Percentiles rank a stretch among this genome's conserved stretches.
Conservation (phyloP, 768 basidiomycete species). For the Russula lepida region DNA sequence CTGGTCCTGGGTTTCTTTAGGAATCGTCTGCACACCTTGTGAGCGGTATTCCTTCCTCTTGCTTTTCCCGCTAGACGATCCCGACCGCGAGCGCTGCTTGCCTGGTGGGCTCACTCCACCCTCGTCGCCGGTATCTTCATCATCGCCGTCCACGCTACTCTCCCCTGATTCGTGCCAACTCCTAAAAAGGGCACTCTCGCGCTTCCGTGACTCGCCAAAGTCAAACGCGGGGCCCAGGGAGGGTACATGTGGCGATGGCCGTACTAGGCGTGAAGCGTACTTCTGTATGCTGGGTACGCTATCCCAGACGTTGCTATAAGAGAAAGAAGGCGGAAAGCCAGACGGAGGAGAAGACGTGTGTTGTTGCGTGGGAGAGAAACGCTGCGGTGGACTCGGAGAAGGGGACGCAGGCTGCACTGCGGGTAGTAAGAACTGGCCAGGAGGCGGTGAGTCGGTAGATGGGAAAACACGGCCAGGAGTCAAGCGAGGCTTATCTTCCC, state of each 20-base stretch:
- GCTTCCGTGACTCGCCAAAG: constrained; percentile 29
- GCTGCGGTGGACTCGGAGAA: constrained; percentile 23
- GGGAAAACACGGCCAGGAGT: constrained; percentile 65
- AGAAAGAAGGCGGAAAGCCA: constrained; percentile 50
- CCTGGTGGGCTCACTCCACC: constrained; percentile 27
- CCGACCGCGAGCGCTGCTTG: constrained; percentile 24
- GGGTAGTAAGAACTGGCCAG: constrained; percentile 19
- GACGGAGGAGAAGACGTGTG: constrained; percentile 28
- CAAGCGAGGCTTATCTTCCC: constrained; percentile 73
- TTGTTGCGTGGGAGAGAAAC: constrained; percentile 12
- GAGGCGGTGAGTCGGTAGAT: constrained; percentile 21
- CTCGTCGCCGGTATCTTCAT: constrained; percentile 45
- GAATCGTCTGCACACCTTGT: constrained; percentile 63
- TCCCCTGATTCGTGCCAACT: constrained; percentile 52
- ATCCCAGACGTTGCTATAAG: constrained; percentile 83
- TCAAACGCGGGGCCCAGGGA: constrained; percentile 45
- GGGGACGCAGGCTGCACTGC: neutral
- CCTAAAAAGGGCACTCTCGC: constrained; percentile 30
- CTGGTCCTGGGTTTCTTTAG: constrained; percentile 44
- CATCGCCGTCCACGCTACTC: constrained; percentile 74
- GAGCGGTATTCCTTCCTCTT: constrained; percentile 52
- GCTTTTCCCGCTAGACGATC: constrained; percentile 29
- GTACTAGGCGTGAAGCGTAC: constrained; percentile 56
- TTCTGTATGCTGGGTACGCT: constrained; percentile 67
- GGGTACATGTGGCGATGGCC: constrained; percentile 36